Base-by-base conservation (phyloP, 345 rosid genomes). In the Dovyalis caffra region DNA sequence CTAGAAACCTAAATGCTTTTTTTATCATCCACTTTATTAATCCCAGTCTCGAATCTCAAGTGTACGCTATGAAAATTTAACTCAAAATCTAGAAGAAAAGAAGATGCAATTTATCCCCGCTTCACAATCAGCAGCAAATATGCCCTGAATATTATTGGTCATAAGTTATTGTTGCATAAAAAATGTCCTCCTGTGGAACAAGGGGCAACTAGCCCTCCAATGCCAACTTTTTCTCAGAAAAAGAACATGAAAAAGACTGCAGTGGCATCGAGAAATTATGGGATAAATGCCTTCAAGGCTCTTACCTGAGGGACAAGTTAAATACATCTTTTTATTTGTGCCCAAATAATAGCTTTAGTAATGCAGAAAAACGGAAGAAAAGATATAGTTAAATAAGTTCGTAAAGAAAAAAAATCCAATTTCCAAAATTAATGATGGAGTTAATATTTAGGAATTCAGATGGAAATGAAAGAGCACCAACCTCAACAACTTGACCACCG, bases 401-500 rank as follows among this genome's bases (percentile, higher is more conserved):
- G 18, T 11, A 68, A 51, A 45, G n/a, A 43, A 40, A 12, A 43
- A 2, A 12, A 43, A 2, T 14, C 47, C 47, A 43, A 43, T 5
- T 43, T 43, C 14, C 47, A 40, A 53, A 53, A 21, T n/a, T 1
- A 28, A 57, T 7, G 38, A 64, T 10, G 4, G 33, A 26, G 31
- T 21, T 15, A 57, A 57, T 43, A 47, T 11, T 57, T 32, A 49
- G 49, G 31, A 60, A 53, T 38, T 3, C 64, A 18, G 26, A 70
- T 33, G 33, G 56, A 62, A 63, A 12, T 23, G 58, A 29, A 16
- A 6, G 53, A 29, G 64, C 21, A 71, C 75, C 21, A 85, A 95
- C 98, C 99, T 95, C 96, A 23, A 88, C 79, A 6, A 95, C 84
- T 78, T 74, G 84, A 80, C 98, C 99, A 62, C 87, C 74, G 63